phyloP scores from a whole-genome alignment of 2,329 filamentous ascomycete species.

The Aspergillus sp. region DNA sequence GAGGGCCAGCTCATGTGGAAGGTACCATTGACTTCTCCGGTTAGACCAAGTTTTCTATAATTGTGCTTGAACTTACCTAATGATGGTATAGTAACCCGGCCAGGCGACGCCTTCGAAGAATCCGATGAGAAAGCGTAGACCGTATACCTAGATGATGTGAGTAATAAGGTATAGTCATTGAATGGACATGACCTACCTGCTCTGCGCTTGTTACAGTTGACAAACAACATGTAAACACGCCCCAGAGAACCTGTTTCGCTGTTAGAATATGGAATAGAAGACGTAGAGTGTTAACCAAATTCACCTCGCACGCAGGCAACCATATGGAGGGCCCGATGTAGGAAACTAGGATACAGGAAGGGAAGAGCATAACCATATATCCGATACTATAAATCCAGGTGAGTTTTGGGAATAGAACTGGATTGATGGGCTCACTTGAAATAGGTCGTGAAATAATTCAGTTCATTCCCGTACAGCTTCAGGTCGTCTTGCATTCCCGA shows the following conservation, averaged over 20 bases:
- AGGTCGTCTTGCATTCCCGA: slow-evolving; percentile 9
- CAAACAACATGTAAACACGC: not conserved
- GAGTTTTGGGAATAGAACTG: not conserved
- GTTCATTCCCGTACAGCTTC: slow-evolving; percentile 5
- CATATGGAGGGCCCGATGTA: not conserved
- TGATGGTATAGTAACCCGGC: not conserved
- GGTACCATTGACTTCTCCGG: not conserved
- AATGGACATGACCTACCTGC: not conserved
- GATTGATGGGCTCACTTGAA: not conserved
- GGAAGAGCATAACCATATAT: not conserved
- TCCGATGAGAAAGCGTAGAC: not conserved
- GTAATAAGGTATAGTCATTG: not conserved
- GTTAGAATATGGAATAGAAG: not conserved
- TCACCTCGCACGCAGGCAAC: not conserved
- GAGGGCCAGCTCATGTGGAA: not conserved
- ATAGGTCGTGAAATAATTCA: slow-evolving; percentile 10
- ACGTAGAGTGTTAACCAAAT: not conserved
- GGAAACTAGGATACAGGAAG: not conserved
- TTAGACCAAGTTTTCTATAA: rapidly evolving
- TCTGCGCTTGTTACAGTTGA: not conserved
- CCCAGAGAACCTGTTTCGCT: not conserved
- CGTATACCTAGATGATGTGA: not conserved
- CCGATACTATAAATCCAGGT: not conserved
- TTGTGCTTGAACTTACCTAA: not conserved
- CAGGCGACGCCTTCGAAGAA: not conserved